A percentile compares a stretch with the other conserved stretches of the same genome.
Conservation (phyloP, 768 basidiomycete genomes). For the Lactarius sp. region DNA sequence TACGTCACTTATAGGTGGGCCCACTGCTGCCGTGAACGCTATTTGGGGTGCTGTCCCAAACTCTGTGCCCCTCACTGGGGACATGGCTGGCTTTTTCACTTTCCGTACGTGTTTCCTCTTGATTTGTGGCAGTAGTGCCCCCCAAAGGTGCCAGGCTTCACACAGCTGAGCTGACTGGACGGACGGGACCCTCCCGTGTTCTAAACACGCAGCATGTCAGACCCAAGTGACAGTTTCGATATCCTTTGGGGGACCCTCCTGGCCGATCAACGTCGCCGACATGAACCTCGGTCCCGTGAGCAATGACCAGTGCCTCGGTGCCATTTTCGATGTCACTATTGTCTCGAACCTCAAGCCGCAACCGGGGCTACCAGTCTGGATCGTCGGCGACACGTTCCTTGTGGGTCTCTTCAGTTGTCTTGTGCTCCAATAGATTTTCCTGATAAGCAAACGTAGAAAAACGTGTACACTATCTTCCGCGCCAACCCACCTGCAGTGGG, state of each 20-base stretch:
- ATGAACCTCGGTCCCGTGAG: conserved; percentile 68
- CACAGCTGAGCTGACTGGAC: background rate
- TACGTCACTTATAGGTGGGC: conserved; percentile 90
- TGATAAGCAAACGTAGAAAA: conserved; percentile 35
- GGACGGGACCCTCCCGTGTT: background rate
- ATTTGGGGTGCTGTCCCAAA: conserved; percentile 67
- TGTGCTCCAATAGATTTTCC: background rate
- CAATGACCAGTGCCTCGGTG: conserved; percentile 52
- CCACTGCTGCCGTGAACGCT: conserved; percentile 49
- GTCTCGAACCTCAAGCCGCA: too few species aligned
- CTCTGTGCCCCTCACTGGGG: conserved; percentile 37
- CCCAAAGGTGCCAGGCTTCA: background rate
- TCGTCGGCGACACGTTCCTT: conserved; percentile 50
- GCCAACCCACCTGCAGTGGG: conserved; percentile 38
- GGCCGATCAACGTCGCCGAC: conserved; percentile 71
- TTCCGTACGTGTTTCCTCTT: conserved; percentile 54
- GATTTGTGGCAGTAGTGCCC: background rate
- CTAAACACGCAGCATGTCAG: conserved; percentile 52
- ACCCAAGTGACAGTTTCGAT: conserved; percentile 53
- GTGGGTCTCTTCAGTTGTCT: conserved; percentile 36
- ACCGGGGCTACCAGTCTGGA: conserved; percentile 26
- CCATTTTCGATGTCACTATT: conserved; percentile 66
- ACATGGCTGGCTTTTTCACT: conserved; percentile 65
- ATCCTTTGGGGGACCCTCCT: conserved; percentile 72
- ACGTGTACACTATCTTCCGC: conserved; percentile 41